phyloP scores from a whole-genome alignment of 2,329 filamentous ascomycete genomes.

The Nothopassalora personata region DNA sequence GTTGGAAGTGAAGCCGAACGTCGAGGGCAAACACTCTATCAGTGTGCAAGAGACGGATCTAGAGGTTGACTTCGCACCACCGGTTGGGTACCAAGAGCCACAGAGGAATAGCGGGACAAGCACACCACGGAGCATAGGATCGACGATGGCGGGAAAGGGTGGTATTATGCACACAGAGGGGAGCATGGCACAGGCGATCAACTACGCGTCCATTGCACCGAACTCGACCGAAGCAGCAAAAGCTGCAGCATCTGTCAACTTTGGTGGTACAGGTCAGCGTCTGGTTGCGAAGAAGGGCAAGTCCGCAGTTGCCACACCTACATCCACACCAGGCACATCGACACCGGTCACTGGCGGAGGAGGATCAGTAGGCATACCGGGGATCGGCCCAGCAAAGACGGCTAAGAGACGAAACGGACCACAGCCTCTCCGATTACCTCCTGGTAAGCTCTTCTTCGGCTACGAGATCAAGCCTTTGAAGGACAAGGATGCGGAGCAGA shows the following conservation, averaged over 20 bases:
- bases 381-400: conserved; percentile 21
- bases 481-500: conserved; percentile 65
- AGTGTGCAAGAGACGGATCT: conserved; percentile 96
- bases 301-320: conserved; percentile 40
- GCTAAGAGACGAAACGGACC: conserved; percentile 65
- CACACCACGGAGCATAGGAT: conserved; percentile 64
- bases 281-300: conserved; percentile 83
- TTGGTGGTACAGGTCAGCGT: conserved; percentile 72
- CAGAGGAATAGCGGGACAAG: conserved; percentile 74
- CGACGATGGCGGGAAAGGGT: conserved; percentile 53
- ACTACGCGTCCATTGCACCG: conserved; percentile 86
- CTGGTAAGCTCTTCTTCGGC: conserved; percentile 93
- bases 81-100: conserved; percentile 90
- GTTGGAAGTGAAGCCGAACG: conserved; percentile 75
- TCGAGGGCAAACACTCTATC: conserved; percentile 71
- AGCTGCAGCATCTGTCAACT: conserved; percentile 67
- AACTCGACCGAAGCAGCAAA: conserved; percentile 60
- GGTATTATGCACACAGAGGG: conserved; percentile 78
- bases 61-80: conserved; percentile 90
- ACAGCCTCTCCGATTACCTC: conserved; percentile 74
- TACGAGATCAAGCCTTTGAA: conserved; percentile 88
- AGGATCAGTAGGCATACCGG: conserved; percentile 35
- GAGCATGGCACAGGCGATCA: conserved; percentile 96
- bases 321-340: conserved; percentile 24
- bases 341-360: conserved; percentile 58